Evolutionary conservation across 2,329 filamentous ascomycete genomes (phyloP), one percentile per base, ranked within the genome.

Genomic region (Calonectria naviculata): DNA sequence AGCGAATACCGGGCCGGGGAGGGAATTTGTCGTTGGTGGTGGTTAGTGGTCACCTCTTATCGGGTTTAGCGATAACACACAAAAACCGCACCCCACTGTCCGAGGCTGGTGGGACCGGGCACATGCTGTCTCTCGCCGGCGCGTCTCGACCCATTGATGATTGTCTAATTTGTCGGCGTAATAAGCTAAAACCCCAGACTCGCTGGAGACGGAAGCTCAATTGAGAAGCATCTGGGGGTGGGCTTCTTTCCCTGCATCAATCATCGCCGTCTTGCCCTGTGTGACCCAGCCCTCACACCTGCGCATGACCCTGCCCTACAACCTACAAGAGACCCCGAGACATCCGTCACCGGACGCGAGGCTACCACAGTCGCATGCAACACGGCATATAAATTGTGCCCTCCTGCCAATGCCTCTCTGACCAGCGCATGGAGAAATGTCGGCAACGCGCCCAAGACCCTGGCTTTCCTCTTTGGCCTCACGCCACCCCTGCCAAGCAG

Each of bases 21-120:
- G 77, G 77, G 77, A 77, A 78, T 78, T 78, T 79, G 66, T 74
- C 76, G 63, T 68, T 77, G 75, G 74, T 76, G 71, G 76, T 76
- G 71, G 65, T 66, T 61, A 70, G 44, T 66, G 68, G 74, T 77
- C 54, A 42, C 54, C 13, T 60, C 75, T 78, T 78, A 78, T 78
- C 75, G 76, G 74, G 70, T 62, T 73, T 70, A 72, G 72, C 65
- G 73, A 76, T 69, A 72, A 71, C 64, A 47, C 64, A 47, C 67
- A 76, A 74, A 77, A 73, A 49, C 65, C 63, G 68, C 73, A 64
- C 42, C 38, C 52, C 58, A 60, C 68, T 46, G 31, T 62, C 52
- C 36, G 29, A 41, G 49, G 41, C 60, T 58, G 52, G 52, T 58
- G 52, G 52, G 34, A 38, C 52, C 52, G 52, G 52, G 38, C 56